These are phyloP conservation scores for Sesbania bispinosa DNA, from an alignment of 306 rosid genomes.

Conservation along the genomic window DNA sequence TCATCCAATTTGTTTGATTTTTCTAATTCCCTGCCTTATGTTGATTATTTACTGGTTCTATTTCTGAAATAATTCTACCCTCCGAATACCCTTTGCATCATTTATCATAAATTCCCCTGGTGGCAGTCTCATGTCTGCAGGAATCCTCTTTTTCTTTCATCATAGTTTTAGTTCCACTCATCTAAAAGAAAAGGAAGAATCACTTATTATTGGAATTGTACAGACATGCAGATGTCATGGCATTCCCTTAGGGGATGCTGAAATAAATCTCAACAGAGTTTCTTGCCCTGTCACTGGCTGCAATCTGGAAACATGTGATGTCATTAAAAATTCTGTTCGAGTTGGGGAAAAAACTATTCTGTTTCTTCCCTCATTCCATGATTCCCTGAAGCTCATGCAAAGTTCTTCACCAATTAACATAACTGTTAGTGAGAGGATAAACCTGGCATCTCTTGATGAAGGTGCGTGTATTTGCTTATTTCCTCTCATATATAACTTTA, in stretches of 20 bases:
- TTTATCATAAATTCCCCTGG: neutral
- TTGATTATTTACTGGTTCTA: constrained; percentile 10
- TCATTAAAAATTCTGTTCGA: constrained; percentile 50
- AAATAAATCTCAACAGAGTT: constrained; percentile 24
- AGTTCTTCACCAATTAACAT: constrained; percentile 50
- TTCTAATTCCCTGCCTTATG: neutral
- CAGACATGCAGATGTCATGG: constrained; percentile 86
- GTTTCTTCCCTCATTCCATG: constrained; percentile 56
- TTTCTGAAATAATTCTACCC: neutral
- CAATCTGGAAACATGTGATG: constrained; percentile 46
- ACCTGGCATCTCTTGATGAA: constrained; percentile 65
- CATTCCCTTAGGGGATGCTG: constrained; percentile 43
- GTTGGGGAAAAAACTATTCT: constrained; percentile 62
- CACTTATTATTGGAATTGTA: constrained; percentile 26
- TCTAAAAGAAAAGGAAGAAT: constrained; percentile 24
- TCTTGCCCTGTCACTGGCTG: constrained; percentile 57
- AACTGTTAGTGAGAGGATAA: constrained; percentile 52
- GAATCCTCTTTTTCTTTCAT: neutral
- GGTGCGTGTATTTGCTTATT: constrained; percentile 44
- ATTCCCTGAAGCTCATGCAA: constrained; percentile 38
- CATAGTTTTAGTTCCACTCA: constrained; percentile 14
- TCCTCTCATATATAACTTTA: constrained; percentile 22
- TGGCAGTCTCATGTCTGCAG: neutral
- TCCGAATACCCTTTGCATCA: neutral
- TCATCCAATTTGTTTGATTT: constrained; percentile 3